Base-by-base conservation (phyloP, 768 basidiomycete genomes). In the Megacollybia marginata region DNA sequence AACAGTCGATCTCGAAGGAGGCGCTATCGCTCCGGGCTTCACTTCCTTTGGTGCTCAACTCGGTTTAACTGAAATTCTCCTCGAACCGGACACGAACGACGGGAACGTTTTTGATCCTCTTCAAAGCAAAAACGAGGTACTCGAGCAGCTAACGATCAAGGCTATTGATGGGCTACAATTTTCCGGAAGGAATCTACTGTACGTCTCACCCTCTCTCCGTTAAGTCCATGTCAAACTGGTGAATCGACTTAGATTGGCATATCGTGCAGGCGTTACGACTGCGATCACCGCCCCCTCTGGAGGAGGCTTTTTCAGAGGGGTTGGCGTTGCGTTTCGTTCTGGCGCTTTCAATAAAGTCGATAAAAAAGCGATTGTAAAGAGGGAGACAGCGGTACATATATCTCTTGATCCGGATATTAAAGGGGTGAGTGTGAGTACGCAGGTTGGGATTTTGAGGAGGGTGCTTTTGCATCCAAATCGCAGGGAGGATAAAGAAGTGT, bases 101-200 rank as follows among this genome's bases (percentile, higher is more conserved):
- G 86, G 87, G 2, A 49, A 57, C 16, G 74, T 79, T 4, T 67
- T 67, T 44, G 78, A 81, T 53, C 69, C 74, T 18, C 53, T 80
- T 55, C 59, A 55, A 54, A 62, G 2, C 59, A 67, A 9, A 58
- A 74, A 2, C 76, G 79, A 2, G 55, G 56, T 7, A 63, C 57
- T 80, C 11, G 18, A 40, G 18, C 13, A 40, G 4, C 66, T 66
- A 15, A 49, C 70, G 44, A 69, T 73, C 19, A 72, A 72, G 31
- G 91, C 86, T 9, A 76, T 76, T 4, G 90, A 93, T 59, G 90
- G 91, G 0, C 71, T 88, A 31, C 75, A 78, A 51, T 90, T 85
- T 57, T 72, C 72, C 2, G 77, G 82, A 13, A 78, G 83, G 49
- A 77, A 85, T 62, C 77, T 61, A 28, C 56, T 68, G 66, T 72